phyloP scores from a whole-genome alignment of 257 asterid genomes.

The Lycium barbarum region DNA sequence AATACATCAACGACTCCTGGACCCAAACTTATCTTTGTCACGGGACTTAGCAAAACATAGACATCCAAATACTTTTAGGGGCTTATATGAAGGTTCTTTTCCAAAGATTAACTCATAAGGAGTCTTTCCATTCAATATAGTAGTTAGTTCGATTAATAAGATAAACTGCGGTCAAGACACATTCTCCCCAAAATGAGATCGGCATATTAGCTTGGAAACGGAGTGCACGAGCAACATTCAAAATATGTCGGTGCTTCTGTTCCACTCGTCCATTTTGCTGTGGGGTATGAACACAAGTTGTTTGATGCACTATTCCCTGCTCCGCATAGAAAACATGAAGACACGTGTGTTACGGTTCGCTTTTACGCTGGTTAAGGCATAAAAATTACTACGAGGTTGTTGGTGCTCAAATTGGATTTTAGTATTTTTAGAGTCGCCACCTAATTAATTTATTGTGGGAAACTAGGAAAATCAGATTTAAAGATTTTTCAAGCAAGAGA shows the following conservation, averaged over 20 bases:
- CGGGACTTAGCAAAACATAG: not conserved
- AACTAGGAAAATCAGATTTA: too few relatives aligned
- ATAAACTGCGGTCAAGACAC: not conserved
- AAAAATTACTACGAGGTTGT: too few relatives aligned
- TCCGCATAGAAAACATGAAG: not conserved
- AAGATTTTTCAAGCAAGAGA: too few relatives aligned
- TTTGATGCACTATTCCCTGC: not conserved
- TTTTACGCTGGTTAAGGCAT: too few relatives aligned
- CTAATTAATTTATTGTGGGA: too few relatives aligned
- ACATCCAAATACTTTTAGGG: not conserved
- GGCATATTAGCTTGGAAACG: not conserved
- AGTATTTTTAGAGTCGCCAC: too few relatives aligned
- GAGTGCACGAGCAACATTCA: constrained; percentile 17
- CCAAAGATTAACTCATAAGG: constrained; percentile 26
- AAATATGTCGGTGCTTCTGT: constrained; percentile 3
- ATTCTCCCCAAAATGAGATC: not conserved
- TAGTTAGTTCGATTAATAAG: not conserved
- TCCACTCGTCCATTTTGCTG: constrained; percentile 26
- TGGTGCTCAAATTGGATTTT: too few relatives aligned
- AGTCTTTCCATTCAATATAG: not conserved
- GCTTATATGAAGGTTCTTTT: not conserved
- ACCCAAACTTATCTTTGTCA: not conserved
- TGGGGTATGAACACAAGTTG: not conserved
- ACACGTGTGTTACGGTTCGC: not conserved
- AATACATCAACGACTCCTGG: not conserved